Conservation (phyloP, 805 yeast genomes). For the Metschnikowia kunwiensis region DNA sequence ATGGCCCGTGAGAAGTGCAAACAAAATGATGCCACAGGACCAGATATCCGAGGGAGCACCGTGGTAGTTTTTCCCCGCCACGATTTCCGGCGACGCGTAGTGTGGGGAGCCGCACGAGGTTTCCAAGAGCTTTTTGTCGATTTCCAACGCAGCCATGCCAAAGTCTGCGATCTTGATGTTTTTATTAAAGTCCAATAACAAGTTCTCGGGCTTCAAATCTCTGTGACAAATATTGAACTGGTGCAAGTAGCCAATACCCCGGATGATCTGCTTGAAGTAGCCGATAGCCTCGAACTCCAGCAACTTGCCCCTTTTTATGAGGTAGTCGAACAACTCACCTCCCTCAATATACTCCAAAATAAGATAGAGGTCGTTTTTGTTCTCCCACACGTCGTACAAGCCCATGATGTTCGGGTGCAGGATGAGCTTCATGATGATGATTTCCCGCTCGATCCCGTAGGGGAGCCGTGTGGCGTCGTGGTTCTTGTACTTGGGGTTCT, state of each 20-base stretch:
- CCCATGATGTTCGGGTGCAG: slow-evolving; percentile 78
- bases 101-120: slow-evolving; percentile 98
- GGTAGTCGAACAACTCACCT: slow-evolving; percentile 90
- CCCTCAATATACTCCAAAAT: slow-evolving; percentile 96
- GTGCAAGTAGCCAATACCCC: slow-evolving; percentile 82
- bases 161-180: slow-evolving; percentile 97
- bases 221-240: slow-evolving; percentile 86
- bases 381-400: slow-evolving; percentile 84
- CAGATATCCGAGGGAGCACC: slow-evolving; percentile 97
- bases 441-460: slow-evolving; percentile 83
- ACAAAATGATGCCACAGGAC: slow-evolving; percentile 96
- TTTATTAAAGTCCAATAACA: slow-evolving; percentile 73
- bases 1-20: slow-evolving; percentile 91
- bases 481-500: slow-evolving; percentile 42
- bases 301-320: slow-evolving; percentile 83
- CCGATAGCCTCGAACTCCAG: slow-evolving; percentile 87
- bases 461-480: slow-evolving; percentile 57
- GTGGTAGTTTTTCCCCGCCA: slow-evolving; percentile 90
- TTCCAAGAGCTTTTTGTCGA: slow-evolving; percentile 75
- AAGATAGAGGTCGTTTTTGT: slow-evolving; percentile 74
- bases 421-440: slow-evolving; percentile 77
- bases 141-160: slow-evolving; percentile 98
- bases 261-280: slow-evolving; percentile 82
- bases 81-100: slow-evolving; percentile 97
- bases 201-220: slow-evolving; percentile 80